A percentile compares a stretch with the other conserved stretches of the same genome.
Evolutionary conservation across 1,284 basidiomycete genomes (phyloP).

Genomic region (Paramarasmius palmivorus): DNA sequence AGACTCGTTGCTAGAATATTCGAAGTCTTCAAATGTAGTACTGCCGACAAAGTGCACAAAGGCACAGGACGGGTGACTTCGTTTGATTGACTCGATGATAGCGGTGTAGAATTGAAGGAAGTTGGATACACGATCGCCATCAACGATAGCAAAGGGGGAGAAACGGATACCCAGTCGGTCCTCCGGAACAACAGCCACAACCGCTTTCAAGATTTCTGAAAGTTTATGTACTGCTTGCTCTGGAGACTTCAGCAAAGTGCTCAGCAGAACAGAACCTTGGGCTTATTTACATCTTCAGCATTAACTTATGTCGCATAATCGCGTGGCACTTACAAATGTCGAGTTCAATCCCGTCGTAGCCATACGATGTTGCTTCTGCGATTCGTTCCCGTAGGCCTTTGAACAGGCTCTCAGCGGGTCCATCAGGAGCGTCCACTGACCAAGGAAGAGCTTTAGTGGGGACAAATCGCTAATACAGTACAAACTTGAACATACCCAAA

Average conservation of each 20-base stretch:
- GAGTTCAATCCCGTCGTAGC: conserved; percentile 5
- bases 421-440: neutral
- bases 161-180: conserved; percentile 1
- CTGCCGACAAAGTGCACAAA: neutral
- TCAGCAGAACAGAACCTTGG: too few species aligned
- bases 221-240: neutral
- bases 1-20: neutral
- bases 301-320: too few species aligned
- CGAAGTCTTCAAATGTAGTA: conserved; percentile 1
- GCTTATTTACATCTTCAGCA: too few species aligned
- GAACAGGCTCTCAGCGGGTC: neutral
- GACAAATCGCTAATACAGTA: neutral
- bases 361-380: neutral
- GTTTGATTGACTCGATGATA: neutral
- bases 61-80: neutral
- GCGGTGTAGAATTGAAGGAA: neutral
- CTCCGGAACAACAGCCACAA: neutral
- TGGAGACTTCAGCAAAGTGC: neutral
- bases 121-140: neutral
- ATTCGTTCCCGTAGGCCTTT: neutral
- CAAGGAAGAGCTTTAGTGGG: neutral
- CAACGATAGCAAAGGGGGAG: neutral
- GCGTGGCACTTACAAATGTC: neutral
- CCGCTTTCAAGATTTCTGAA: neutral
- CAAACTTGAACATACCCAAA: neutral